Percentiles rank a stretch among this genome's conserved stretches.
Evolutionary conservation across 1,139 yeast species (phyloP).

Genomic region (Geotrichum aggregatum): DNA sequence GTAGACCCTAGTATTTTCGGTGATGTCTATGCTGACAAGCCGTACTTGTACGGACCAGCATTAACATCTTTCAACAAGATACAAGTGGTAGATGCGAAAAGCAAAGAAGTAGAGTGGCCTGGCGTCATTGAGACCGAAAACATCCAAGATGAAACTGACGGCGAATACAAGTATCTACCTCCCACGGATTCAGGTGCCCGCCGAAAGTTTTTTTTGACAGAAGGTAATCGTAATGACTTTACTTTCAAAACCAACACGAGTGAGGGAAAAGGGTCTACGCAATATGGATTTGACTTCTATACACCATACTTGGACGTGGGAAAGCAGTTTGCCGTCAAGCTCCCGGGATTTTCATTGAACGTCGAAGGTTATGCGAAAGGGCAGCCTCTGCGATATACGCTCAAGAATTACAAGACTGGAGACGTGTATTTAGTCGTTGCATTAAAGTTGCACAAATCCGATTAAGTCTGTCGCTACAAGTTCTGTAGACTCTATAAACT

Average conservation of each 20-base stretch:
- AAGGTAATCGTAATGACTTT: slow-evolving; percentile 34
- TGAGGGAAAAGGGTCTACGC: slow-evolving; percentile 16
- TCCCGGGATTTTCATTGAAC: slow-evolving; percentile 47
- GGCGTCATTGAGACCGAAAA: slow-evolving; percentile 11
- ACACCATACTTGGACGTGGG: slow-evolving; percentile 45
- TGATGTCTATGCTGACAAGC: slow-evolving; percentile 58
- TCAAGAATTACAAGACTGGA: slow-evolving; percentile 27
- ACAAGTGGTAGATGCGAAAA: slow-evolving; percentile 5
- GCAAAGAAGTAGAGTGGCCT: slow-evolving; percentile 15
- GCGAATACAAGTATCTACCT: slow-evolving; percentile 5
- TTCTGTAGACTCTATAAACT: too few species aligned
- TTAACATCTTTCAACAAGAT: slow-evolving; percentile 53
- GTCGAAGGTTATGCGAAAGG: slow-evolving; percentile 43
- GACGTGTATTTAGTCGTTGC: slow-evolving; percentile 31
- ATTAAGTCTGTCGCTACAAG: too few species aligned
- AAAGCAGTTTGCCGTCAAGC: slow-evolving; percentile 39
- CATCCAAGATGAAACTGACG: neutral
- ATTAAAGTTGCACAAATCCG: slow-evolving; percentile 23
- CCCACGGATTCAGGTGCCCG: slow-evolving; percentile 31
- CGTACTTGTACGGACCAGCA: slow-evolving; percentile 57
- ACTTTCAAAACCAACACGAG: slow-evolving; percentile 33
- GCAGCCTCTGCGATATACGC: slow-evolving; percentile 39
- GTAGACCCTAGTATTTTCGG: slow-evolving; percentile 64
- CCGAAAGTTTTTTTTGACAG: slow-evolving; percentile 35
- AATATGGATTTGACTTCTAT: slow-evolving; percentile 44